Evolutionary conservation across 768 basidiomycete genomes (phyloP).

Genomic region (Epithele typhae): DNA sequence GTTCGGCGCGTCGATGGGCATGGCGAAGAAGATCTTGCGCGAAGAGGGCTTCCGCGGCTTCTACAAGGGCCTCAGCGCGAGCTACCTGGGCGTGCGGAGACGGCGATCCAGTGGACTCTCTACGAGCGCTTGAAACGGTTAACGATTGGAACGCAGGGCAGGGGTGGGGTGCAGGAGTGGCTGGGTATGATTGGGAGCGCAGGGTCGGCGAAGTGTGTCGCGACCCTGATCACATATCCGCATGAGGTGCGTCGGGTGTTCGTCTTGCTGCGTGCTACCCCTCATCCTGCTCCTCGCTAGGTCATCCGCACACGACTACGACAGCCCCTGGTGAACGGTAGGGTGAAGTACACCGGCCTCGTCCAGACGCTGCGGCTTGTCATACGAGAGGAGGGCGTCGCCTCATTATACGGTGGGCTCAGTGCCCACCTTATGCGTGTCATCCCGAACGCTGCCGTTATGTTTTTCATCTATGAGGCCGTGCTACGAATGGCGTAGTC

Average conservation of each 20-base stretch:
- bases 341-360: slow-evolving; percentile 82
- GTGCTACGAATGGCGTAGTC: slow-evolving; percentile 52
- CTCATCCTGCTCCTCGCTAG: slow-evolving; percentile 32
- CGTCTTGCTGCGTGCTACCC: not conserved
- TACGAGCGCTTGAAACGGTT: slow-evolving; percentile 89
- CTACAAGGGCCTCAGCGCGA: slow-evolving; percentile 94
- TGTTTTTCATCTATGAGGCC: slow-evolving; percentile 95
- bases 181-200: slow-evolving; percentile 83
- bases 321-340: slow-evolving; percentile 78
- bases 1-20: slow-evolving; percentile 51
- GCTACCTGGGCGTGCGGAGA: slow-evolving; percentile 93
- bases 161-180: slow-evolving; percentile 64
- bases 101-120: slow-evolving; percentile 94
- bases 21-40: slow-evolving; percentile 69
- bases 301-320: slow-evolving; percentile 90
- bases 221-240: slow-evolving; percentile 94
- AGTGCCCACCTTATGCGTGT: slow-evolving; percentile 95
- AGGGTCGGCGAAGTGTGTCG: slow-evolving; percentile 90
- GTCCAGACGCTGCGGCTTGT: slow-evolving; percentile 81
- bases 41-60: slow-evolving; percentile 85
- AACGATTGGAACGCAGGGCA: slow-evolving; percentile 41
- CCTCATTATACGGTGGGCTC: slow-evolving; percentile 86
- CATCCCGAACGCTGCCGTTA: slow-evolving; percentile 94
- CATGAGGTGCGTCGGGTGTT: slow-evolving; percentile 89
- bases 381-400: slow-evolving; percentile 84